Evolutionary conservation across 345 rosid genomes (phyloP).

Genomic region (Capsella bursapastoris): DNA sequence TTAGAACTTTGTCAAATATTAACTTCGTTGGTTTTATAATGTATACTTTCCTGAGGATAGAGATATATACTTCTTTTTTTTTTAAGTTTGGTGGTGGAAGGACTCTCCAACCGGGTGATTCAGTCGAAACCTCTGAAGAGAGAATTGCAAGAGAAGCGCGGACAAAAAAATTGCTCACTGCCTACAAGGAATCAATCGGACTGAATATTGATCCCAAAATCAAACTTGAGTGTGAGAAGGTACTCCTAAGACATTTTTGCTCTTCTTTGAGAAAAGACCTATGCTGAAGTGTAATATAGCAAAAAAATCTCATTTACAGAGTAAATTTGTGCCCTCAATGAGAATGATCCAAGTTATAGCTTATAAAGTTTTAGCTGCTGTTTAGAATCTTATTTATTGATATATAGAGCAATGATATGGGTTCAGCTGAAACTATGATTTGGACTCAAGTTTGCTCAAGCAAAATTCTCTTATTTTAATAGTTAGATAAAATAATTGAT

Average conservation of each 20-base stretch:
- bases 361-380: not conserved
- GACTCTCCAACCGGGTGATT: conserved; percentile 78
- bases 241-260: conserved; percentile 35
- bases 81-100: conserved; percentile 88
- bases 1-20: not conserved
- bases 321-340: not conserved
- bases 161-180: conserved; percentile 65
- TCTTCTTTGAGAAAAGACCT: conserved; percentile 7
- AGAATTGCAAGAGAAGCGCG: conserved; percentile 68
- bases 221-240: conserved; percentile 84
- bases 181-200: conserved; percentile 71
- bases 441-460: conserved; percentile 19
- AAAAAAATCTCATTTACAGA: not conserved
- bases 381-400: conserved; percentile 3
- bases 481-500: not conserved
- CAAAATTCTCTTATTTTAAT: conserved; percentile 23
- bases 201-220: conserved; percentile 71
- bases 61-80: conserved; percentile 22
- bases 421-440: conserved; percentile 10
- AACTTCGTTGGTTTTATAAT: conserved; percentile 10
- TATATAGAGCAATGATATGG: conserved; percentile 19
- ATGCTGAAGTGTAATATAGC: not conserved
- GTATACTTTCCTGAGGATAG: not conserved
- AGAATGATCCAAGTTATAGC: conserved; percentile 7
- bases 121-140: conserved; percentile 76